Evolutionary conservation across 2,329 filamentous ascomycete genomes (phyloP), one percentile per base, ranked within the genome.

Genomic region (Teratosphaeria zuluensis): DNA sequence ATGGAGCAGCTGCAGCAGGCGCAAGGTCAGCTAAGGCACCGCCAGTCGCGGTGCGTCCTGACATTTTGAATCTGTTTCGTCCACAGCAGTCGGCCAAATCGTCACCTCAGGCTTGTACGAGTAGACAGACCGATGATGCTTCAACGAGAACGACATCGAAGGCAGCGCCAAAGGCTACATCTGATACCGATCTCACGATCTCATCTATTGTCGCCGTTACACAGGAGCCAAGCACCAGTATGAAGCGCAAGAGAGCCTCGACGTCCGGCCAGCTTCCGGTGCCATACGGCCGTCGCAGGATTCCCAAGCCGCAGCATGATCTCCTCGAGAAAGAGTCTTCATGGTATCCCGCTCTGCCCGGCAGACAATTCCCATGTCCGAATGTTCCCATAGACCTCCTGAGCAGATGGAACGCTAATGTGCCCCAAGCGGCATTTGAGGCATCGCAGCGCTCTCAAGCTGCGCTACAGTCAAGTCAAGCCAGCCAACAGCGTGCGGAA

Each of bases 281-380:
- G 24, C 61, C 60, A 28, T 68, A 71, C 56, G 63, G 63, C 14
- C 64, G 68, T 2, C 59, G 62, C 28, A 69, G 58, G 32, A 70
- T 76, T 4, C 75, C 79, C 1, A 71, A 68, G 30, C 74, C 80
- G 16, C 84, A 87, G 63, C 66, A 69, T 51, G 64, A 72, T 8
- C 70, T 86, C 4, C 69, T 87, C 1, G 74, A 77, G 5, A 67
- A 73, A 11, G 61, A 70, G 5, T 72, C 77, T 16, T 80, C 68
- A 6, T 75, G 73, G 73, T 59, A 71, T 8, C 72, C 74, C 7
- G 62, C 74, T 9, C 62, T 67, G 16, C 67, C 72, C 3, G 75
- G 75, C 16, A 57, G 62, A 2, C 61, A 61, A 6, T 72, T 75
- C 28, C 73, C 74, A 4, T 56, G 61, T 19, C 70, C 71, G 6